Evolutionary conservation across 768 basidiomycete genomes (phyloP).

Genomic region (Cystobasidium tubakii): DNA sequence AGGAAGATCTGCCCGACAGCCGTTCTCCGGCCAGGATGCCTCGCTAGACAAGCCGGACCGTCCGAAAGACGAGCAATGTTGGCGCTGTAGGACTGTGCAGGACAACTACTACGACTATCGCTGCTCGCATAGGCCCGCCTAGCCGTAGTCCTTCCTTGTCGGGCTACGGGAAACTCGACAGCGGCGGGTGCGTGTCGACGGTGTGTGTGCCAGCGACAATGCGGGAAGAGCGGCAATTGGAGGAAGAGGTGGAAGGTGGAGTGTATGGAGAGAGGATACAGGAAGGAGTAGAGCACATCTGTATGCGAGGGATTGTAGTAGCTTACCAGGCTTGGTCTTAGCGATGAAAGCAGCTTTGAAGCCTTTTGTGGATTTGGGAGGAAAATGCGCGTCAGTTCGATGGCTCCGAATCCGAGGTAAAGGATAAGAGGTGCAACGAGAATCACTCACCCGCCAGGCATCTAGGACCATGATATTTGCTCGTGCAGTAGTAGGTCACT

Average conservation of each 20-base stretch:
- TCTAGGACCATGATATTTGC: constrained; percentile 17
- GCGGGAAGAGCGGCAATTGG: background rate
- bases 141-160: too few species aligned
- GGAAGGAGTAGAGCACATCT: background rate
- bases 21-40: too few species aligned
- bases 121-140: too few species aligned
- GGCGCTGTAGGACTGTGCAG: too few species aligned
- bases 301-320: background rate
- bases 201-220: background rate
- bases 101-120: too few species aligned
- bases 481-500: constrained; percentile 29
- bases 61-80: too few species aligned
- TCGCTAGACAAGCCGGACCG: too few species aligned
- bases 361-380: background rate
- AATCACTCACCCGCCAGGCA: constrained; percentile 18
- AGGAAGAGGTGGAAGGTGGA: background rate
- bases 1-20: too few species aligned
- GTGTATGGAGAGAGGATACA: background rate
- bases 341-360: constrained; percentile 13
- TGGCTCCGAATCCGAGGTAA: background rate
- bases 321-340: background rate
- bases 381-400: too few species aligned
- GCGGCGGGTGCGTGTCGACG: background rate
- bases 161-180: background rate
- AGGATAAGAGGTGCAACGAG: constrained; percentile 2